These are phyloP conservation scores for Rasamsonia emersonii DNA, from an alignment of 2,329 filamentous ascomycete species.

Conservation along the genomic window DNA sequence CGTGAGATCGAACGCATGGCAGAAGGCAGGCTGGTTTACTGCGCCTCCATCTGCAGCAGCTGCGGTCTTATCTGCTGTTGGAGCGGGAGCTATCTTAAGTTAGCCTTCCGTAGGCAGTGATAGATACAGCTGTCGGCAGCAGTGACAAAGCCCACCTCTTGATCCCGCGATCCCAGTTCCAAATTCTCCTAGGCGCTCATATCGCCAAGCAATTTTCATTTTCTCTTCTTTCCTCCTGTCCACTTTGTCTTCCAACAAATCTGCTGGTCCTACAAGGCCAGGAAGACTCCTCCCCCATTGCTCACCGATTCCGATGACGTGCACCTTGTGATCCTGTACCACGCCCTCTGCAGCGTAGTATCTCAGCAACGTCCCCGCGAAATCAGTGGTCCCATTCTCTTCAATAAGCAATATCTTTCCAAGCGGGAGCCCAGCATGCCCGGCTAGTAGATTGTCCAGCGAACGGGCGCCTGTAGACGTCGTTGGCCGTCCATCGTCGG, in stretches of 20 bases:
- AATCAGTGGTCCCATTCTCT: conserved; percentile 90
- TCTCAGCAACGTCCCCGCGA: conserved; percentile 70
- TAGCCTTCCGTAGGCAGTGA: conserved; percentile 8
- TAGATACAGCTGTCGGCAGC: conserved; percentile 1
- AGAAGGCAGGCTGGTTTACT: conserved; percentile 44
- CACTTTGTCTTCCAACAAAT: conserved; percentile 36
- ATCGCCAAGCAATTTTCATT: conserved; percentile 99
- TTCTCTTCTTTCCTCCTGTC: conserved; percentile 51
- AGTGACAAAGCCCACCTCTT: conserved; percentile 48
- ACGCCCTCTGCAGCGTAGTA: conserved; percentile 93
- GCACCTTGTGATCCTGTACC: conserved; percentile 80
- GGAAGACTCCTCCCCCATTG: conserved; percentile 78
- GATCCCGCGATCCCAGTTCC: conserved; percentile 45
- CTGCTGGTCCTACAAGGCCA: conserved; percentile 51
- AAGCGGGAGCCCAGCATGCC: conserved; percentile 74
- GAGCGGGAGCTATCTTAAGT: conserved; percentile 19
- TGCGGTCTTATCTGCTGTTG: conserved; percentile 35
- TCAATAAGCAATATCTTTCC: conserved; percentile 74
- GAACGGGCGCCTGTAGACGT: conserved; percentile 87
- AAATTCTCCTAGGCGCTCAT: conserved; percentile 72
- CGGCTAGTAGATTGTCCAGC: conserved; percentile 74
- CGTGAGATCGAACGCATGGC: conserved; percentile 64
- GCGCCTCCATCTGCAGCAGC: conserved; percentile 19
- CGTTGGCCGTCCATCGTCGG: conserved; percentile 75
- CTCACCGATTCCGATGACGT: conserved; percentile 72